Evolutionary conservation across 305 asterid species (phyloP).

Genomic region (Andrographis paniculata): DNA sequence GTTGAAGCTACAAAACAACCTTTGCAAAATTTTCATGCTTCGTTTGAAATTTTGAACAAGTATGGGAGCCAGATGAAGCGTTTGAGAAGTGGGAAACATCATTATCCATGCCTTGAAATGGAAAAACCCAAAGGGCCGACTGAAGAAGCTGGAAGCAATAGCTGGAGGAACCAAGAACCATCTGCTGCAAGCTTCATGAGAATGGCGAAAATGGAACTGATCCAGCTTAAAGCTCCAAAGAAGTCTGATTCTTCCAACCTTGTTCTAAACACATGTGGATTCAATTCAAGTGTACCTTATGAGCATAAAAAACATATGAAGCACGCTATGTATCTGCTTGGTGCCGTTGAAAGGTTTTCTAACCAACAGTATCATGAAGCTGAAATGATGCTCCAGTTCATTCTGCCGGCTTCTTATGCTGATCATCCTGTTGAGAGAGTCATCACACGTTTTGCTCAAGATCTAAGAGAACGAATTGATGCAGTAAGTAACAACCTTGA

Average conservation of each 20-base stretch:
- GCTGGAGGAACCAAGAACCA: not conserved
- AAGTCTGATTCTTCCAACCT: conserved; percentile 2
- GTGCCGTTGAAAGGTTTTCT: conserved; percentile 19
- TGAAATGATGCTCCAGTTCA: conserved; percentile 14
- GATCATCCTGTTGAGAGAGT: conserved; percentile 26
- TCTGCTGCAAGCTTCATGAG: conserved; percentile 17
- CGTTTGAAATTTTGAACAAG: conserved; percentile 17
- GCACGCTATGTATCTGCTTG: conserved; percentile 14
- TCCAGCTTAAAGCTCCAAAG: conserved; percentile 1
- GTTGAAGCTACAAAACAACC: conserved; percentile 6
- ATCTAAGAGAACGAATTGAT: conserved; percentile 23
- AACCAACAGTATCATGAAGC: conserved; percentile 18
- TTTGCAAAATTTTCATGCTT: conserved; percentile 1
- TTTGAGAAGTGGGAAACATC: conserved; percentile 3
- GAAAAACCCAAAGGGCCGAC: conserved; percentile 1
- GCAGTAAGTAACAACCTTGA: conserved; percentile 10
- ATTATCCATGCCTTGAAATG: not conserved
- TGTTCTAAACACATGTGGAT: not conserved
- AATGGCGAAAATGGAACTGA: conserved; percentile 18
- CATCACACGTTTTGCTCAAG: conserved; percentile 18
- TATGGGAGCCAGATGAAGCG: conserved; percentile 12
- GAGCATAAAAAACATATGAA: conserved; percentile 15
- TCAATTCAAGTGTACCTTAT: not conserved
- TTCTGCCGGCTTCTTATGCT: conserved; percentile 8
- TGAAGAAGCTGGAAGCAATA: conserved; percentile 1